Evolutionary conservation across 2,329 filamentous ascomycete genomes (phyloP).

Genomic region (Davidsoniella australis): DNA sequence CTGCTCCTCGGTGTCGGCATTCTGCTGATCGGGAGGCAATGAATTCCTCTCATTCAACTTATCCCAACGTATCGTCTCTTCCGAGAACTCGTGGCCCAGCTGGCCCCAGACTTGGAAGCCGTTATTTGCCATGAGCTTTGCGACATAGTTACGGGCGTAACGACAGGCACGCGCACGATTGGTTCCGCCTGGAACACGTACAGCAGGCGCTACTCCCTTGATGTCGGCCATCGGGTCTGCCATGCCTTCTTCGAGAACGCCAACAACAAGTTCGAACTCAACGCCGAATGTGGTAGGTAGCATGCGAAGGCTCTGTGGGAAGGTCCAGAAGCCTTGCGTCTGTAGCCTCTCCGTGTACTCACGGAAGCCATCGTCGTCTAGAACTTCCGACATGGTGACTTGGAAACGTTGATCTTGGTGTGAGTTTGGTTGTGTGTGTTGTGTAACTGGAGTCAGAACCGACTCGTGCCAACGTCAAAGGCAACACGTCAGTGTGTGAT

Average conservation of each 20-base stretch:
- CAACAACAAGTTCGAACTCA: slow-evolving; percentile 15
- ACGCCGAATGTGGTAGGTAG: slow-evolving; percentile 17
- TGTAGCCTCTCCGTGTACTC: too few species aligned
- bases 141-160: slow-evolving; percentile 11
- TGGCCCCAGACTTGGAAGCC: slow-evolving; percentile 14
- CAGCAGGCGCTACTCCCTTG: not conserved
- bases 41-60: too few species aligned
- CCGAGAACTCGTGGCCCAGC: not conserved
- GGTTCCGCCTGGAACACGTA: not conserved
- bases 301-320: not conserved
- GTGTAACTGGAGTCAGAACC: too few species aligned
- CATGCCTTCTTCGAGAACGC: slow-evolving; percentile 15
- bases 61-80: not conserved
- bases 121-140: slow-evolving; percentile 15
- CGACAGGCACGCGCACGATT: not conserved
- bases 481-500: too few species aligned
- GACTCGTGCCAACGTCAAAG: too few species aligned
- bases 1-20: not conserved
- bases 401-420: too few species aligned
- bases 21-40: too few species aligned
- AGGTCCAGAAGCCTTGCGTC: too few species aligned
- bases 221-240: slow-evolving; percentile 9
- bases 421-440: too few species aligned
- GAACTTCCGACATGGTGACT: too few species aligned
- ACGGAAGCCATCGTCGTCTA: too few species aligned